phyloP scores from a whole-genome alignment of 495 filamentous ascomycete species.

The Thermochaetoides thermophila region DNA sequence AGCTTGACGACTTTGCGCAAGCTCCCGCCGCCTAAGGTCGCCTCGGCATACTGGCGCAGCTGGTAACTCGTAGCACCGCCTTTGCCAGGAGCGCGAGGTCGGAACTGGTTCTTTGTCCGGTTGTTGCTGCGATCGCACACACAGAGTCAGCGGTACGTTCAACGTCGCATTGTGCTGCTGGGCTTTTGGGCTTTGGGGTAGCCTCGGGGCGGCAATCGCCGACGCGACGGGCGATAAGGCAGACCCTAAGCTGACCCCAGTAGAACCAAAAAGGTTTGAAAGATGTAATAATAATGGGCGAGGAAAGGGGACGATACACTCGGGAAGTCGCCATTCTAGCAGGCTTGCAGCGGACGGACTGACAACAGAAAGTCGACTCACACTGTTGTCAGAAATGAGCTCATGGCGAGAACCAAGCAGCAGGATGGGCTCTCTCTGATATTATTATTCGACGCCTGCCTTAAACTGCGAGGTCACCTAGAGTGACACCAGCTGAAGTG shows the following conservation, averaged over 20 bases:
- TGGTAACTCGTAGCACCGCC: slow-evolving; percentile 87
- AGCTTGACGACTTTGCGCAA: slow-evolving; percentile 91
- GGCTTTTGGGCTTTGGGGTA: too few species aligned
- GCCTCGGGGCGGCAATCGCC: too few species aligned
- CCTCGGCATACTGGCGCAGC: slow-evolving; percentile 92
- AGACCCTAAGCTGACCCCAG: too few species aligned
- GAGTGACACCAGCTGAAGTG: slow-evolving; percentile 2
- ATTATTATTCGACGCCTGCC: too few species aligned
- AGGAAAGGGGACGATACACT: slow-evolving; percentile 5
- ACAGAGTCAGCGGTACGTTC: slow-evolving; percentile 18
- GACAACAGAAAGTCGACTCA: slow-evolving; percentile 9
- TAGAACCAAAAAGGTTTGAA: too few species aligned
- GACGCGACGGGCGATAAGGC: too few species aligned
- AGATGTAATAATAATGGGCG: background rate
- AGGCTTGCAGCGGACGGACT: too few species aligned
- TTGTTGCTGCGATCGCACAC: slow-evolving; percentile 78
- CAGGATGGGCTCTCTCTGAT: slow-evolving; percentile 1
- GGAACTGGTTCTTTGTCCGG: slow-evolving; percentile 78
- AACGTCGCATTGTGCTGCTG: slow-evolving; percentile 18
- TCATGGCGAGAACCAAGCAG: slow-evolving; percentile 13
- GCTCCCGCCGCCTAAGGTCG: slow-evolving; percentile 87
- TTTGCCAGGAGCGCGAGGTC: slow-evolving; percentile 71
- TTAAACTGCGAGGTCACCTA: slow-evolving; percentile 9
- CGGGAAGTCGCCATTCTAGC: slow-evolving; percentile 1
- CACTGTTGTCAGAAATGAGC: slow-evolving; percentile 24